Conservation (phyloP, 2,329 filamentous ascomycete species). For the Fusarium euwallaceae region DNA sequence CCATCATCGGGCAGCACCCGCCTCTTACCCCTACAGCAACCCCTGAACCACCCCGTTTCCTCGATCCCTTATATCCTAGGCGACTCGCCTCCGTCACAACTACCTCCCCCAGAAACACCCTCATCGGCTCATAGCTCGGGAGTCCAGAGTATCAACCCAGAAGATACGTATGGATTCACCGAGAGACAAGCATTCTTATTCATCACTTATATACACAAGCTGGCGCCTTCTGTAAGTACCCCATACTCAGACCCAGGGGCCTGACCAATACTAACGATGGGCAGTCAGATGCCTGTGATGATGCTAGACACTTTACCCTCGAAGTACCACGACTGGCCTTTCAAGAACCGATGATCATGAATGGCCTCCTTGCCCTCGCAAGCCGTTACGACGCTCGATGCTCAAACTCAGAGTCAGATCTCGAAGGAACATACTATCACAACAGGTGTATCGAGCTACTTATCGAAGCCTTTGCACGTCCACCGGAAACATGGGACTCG, state of each 20-base stretch:
- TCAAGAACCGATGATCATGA: constrained; percentile 2
- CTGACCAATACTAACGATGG: not conserved
- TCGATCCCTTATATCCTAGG: not conserved
- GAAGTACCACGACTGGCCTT: not conserved
- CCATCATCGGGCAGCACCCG: not conserved
- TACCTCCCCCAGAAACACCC: not conserved
- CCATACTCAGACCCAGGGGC: not conserved
- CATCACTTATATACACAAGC: not conserved
- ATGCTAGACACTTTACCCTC: not conserved
- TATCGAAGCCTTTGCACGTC: not conserved
- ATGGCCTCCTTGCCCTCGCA: not conserved
- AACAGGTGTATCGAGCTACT: not conserved
- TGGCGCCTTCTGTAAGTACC: not conserved
- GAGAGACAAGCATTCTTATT: not conserved
- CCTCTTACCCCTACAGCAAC: not conserved
- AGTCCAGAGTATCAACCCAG: not conserved
- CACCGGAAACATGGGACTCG: not conserved
- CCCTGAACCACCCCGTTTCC: not conserved
- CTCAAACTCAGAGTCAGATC: not conserved
- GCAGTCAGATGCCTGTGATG: constrained; percentile 1
- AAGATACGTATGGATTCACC: not conserved
- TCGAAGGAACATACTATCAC: not conserved
- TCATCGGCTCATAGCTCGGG: not conserved
- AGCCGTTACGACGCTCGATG: not conserved
- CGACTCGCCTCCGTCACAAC: not conserved